These are phyloP conservation scores for Bruguiera parviflora DNA, from an alignment of 345 rosid genomes.

Conservation along the genomic window DNA sequence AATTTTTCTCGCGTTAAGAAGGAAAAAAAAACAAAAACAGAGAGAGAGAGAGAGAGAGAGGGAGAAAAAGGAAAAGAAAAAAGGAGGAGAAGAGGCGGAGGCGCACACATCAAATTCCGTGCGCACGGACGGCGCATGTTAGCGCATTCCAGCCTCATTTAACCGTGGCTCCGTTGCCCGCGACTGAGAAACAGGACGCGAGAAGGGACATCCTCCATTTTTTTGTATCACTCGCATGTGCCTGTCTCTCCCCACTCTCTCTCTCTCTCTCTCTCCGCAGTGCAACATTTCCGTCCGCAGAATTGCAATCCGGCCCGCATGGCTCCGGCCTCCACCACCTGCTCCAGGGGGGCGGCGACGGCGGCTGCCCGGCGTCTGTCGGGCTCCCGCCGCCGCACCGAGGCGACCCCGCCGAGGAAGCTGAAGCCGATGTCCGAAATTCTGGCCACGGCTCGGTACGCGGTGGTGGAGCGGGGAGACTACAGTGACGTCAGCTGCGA, in stretches of 20 bases:
- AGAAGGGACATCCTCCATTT: not conserved
- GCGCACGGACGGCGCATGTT: conserved; percentile 36
- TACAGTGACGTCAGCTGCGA: conserved; percentile 54
- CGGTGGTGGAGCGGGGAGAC: conserved; percentile 40
- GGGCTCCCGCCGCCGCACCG: conserved; percentile 44
- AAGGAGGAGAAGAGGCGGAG: too few relatives aligned
- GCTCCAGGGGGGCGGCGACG: conserved; percentile 14
- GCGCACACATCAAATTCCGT: conserved; percentile 39
- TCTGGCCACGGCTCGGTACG: conserved; percentile 43
- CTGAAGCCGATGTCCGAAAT: conserved; percentile 50
- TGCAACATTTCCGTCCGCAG: not conserved
- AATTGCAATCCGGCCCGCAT: not conserved
- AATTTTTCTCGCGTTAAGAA: too few relatives aligned
- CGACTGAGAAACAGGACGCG: conserved; percentile 3
- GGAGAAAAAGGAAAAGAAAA: too few relatives aligned
- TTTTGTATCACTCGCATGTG: not conserved
- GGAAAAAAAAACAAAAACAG: too few relatives aligned
- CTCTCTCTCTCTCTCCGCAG: not conserved
- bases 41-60: too few relatives aligned
- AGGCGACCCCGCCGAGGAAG: conserved; percentile 55
- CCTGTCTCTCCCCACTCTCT: not conserved
- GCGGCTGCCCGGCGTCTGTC: conserved; percentile 38
- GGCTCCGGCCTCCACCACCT: conserved; percentile 40
- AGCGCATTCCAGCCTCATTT: conserved; percentile 9
- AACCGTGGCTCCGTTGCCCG: conserved; percentile 8